These are phyloP conservation scores for Sanghuangporus weigelae DNA, from an alignment of 1,284 basidiomycete genomes.

Conservation along the genomic window DNA sequence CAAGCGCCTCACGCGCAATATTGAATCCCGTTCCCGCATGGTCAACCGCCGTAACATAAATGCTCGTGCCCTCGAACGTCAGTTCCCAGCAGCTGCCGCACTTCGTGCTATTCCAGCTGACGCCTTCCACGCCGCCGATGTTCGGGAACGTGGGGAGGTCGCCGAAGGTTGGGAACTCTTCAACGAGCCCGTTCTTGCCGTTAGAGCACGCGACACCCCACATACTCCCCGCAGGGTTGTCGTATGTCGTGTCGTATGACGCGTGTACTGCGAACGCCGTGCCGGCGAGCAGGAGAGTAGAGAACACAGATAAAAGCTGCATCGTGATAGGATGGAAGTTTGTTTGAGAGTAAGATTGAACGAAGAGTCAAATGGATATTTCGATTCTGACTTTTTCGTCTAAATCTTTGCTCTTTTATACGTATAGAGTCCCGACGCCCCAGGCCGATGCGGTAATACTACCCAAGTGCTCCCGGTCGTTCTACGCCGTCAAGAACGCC, in stretches of 20 bases:
- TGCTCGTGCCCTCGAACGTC: slow-evolving; percentile 24
- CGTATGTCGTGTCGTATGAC: slow-evolving; percentile 29
- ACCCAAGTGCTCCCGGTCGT: not conserved
- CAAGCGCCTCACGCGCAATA: slow-evolving; percentile 30
- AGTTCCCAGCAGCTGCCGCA: slow-evolving; percentile 33
- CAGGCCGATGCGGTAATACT: not conserved
- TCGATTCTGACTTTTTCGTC: not conserved
- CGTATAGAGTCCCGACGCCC: not conserved
- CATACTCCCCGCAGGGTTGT: slow-evolving; percentile 24
- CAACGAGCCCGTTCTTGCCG: slow-evolving; percentile 28
- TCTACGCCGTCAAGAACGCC: not conserved
- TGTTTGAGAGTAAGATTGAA: not conserved
- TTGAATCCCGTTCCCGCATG: slow-evolving; percentile 28
- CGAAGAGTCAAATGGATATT: not conserved
- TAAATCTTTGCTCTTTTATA: not conserved
- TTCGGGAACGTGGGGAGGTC: slow-evolving; percentile 28
- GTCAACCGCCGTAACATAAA: slow-evolving; percentile 32
- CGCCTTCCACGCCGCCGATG: slow-evolving; percentile 28
- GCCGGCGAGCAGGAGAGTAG: slow-evolving; percentile 11
- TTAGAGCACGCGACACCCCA: slow-evolving; percentile 30
- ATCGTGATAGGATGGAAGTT: slow-evolving; percentile 9
- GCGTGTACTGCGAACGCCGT: slow-evolving; percentile 19
- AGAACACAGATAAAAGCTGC: slow-evolving; percentile 10
- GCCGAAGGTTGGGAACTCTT: slow-evolving; percentile 28
- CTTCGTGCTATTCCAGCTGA: slow-evolving; percentile 26